A percentile compares a stretch with the other conserved stretches of the same genome.
These are phyloP conservation scores for Pleurotus cornucopiae DNA, from an alignment of 768 basidiomycete species.

Conservation along the genomic window DNA sequence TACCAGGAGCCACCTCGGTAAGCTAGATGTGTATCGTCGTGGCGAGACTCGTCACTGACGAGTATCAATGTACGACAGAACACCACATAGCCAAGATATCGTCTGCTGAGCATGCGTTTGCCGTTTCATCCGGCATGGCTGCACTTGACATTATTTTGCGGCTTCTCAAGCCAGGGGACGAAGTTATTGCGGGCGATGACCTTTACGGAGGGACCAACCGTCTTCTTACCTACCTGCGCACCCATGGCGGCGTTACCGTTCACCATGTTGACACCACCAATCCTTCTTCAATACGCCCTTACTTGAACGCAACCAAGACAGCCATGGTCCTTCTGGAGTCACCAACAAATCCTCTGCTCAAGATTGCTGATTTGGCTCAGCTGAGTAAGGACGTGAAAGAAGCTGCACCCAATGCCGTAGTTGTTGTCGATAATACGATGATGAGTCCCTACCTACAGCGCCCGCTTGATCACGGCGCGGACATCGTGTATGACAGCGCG, in stretches of 20 bases:
- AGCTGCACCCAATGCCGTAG: slow-evolving; percentile 70
- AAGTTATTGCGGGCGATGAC: slow-evolving; percentile 95
- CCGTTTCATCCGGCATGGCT: slow-evolving; percentile 97
- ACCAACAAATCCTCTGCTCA: slow-evolving; percentile 95
- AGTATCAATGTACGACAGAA: slow-evolving; percentile 44
- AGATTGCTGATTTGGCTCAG: slow-evolving; percentile 83
- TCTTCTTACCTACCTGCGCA: slow-evolving; percentile 82
- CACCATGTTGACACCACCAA: slow-evolving; percentile 93
- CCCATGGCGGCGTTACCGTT: slow-evolving; percentile 83
- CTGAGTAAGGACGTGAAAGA: slow-evolving; percentile 85
- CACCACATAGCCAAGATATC: slow-evolving; percentile 98
- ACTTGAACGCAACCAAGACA: slow-evolving; percentile 69
- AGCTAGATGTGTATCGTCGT: slow-evolving; percentile 13
- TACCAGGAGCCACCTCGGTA: slow-evolving; percentile 91
- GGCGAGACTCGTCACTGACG: neutral
- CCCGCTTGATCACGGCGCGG: slow-evolving; percentile 93
- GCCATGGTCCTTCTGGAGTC: slow-evolving; percentile 96
- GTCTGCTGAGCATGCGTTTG: slow-evolving; percentile 83
- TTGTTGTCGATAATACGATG: slow-evolving; percentile 98
- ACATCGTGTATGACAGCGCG: slow-evolving; percentile 96
- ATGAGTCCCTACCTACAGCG: slow-evolving; percentile 98
- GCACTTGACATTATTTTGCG: slow-evolving; percentile 94
- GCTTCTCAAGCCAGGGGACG: slow-evolving; percentile 91
- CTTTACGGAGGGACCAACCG: slow-evolving; percentile 98
- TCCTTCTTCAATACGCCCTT: slow-evolving; percentile 54